phyloP scores from a whole-genome alignment of 306 rosid species.

The Cajanus cajan region DNA sequence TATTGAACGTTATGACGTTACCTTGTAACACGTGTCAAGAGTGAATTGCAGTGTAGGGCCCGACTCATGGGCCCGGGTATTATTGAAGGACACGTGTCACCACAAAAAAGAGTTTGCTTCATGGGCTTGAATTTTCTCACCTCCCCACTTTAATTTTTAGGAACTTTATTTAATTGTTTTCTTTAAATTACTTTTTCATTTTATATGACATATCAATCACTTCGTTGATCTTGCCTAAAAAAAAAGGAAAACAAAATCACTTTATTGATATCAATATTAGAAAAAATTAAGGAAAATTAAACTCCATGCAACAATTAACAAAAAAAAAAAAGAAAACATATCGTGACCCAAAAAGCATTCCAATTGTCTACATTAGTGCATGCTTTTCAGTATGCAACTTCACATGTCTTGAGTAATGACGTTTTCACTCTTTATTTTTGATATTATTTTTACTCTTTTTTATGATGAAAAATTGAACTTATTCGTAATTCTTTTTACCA shows the following conservation, averaged over 20 bases:
- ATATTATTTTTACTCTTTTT: no score
- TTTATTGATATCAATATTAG: not conserved
- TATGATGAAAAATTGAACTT: no score
- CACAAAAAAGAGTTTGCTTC: constrained; percentile 33
- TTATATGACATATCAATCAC: not conserved
- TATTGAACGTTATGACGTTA: no score
- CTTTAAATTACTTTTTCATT: not conserved
- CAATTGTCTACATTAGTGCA: no score
- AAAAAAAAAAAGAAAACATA: no score
- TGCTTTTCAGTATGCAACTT: no score
- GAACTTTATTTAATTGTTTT: constrained; percentile 15
- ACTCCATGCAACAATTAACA: no score
- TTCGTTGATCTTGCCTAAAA: not conserved
- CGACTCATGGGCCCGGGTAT: not conserved
- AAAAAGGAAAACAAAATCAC: not conserved
- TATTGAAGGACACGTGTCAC: constrained; percentile 31
- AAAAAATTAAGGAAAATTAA: not conserved
- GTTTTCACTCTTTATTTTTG: no score
- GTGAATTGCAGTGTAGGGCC: constrained; percentile 10
- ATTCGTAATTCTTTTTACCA: no score
- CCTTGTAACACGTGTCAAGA: constrained; percentile 32
- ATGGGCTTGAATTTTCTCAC: not conserved
- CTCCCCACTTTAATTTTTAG: not conserved
- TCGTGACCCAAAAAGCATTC: no score
- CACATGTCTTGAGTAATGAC: no score